Evolutionary conservation across 2,329 filamentous ascomycete genomes (phyloP).

Genomic region (Davidsoniella eucalypti): DNA sequence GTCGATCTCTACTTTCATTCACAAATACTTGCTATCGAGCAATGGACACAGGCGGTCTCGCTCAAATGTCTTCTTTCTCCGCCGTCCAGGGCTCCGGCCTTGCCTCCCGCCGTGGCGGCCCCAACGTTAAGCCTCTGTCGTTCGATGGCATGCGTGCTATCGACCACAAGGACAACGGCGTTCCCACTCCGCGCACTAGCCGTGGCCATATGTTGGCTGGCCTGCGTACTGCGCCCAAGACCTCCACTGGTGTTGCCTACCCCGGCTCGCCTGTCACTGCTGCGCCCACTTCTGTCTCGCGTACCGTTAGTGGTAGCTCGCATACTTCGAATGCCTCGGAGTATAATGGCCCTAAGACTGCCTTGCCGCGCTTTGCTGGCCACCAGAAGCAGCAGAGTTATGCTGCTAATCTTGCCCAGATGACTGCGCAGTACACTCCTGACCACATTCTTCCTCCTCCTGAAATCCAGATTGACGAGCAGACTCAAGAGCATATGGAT

Average conservation of each 20-base stretch:
- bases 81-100: slow-evolving; percentile 60
- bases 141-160: slow-evolving; percentile 57
- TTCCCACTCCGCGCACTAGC: slow-evolving; percentile 77
- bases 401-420: slow-evolving; percentile 17
- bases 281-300: slow-evolving; percentile 24
- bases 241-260: slow-evolving; percentile 53
- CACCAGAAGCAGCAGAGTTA: slow-evolving; percentile 19
- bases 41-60: slow-evolving; percentile 96
- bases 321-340: slow-evolving; percentile 27
- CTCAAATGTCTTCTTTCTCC: slow-evolving; percentile 82
- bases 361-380: slow-evolving; percentile 31
- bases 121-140: slow-evolving; percentile 78
- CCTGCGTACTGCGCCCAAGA: slow-evolving; percentile 85
- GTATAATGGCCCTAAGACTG: slow-evolving; percentile 34
- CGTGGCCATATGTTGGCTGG: slow-evolving; percentile 88
- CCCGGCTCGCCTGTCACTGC: slow-evolving; percentile 42
- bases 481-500: slow-evolving; percentile 60
- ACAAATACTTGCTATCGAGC: slow-evolving; percentile 23
- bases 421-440: slow-evolving; percentile 47
- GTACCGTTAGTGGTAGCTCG: slow-evolving; percentile 30
- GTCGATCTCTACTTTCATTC: slow-evolving; percentile 8
- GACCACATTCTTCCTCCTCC: slow-evolving; percentile 82
- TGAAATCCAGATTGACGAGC: slow-evolving; percentile 55
- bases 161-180: slow-evolving; percentile 47
- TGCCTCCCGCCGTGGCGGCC: slow-evolving; percentile 67